Percentiles rank a stretch among this genome's conserved stretches.
Evolutionary conservation across 2,329 filamentous ascomycete species (phyloP).

Genomic region (Aspergillus sp.): DNA sequence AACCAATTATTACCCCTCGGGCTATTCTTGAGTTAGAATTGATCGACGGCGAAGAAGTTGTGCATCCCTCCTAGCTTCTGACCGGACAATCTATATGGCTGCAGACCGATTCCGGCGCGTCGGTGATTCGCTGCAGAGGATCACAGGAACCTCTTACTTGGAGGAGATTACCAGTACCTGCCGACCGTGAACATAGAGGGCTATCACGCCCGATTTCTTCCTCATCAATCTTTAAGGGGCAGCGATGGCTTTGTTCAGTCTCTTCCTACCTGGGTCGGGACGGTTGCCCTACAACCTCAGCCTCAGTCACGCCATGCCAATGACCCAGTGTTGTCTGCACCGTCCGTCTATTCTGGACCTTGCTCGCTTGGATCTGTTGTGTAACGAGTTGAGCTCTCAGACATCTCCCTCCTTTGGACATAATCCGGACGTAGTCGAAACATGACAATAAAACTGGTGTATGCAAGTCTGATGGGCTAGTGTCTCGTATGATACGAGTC

Average conservation of each 20-base stretch:
- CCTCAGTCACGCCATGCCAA: background rate
- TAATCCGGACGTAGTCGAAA: background rate
- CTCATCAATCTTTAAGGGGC: background rate
- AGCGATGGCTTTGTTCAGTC: background rate
- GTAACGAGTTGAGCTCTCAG: background rate
- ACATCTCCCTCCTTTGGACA: background rate
- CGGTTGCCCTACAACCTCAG: background rate
- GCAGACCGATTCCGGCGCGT: background rate
- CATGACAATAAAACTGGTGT: background rate
- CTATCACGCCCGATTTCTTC: background rate
- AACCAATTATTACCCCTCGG: background rate
- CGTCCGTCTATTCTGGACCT: background rate
- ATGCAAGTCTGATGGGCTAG: background rate
- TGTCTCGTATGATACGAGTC: background rate
- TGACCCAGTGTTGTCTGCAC: background rate
- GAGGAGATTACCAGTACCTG: background rate
- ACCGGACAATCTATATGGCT: background rate
- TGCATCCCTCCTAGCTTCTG: slow-evolving; percentile 6
- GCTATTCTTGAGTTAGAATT: slow-evolving; percentile 5
- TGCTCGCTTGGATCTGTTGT: background rate
- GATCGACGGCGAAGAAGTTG: slow-evolving; percentile 1
- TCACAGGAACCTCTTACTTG: background rate
- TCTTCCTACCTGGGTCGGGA: background rate
- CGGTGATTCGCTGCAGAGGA: background rate
- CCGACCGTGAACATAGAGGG: background rate